Evolutionary conservation across 1,139 yeast genomes (phyloP).

Genomic region (Scheffersomyces cryptocercus): DNA sequence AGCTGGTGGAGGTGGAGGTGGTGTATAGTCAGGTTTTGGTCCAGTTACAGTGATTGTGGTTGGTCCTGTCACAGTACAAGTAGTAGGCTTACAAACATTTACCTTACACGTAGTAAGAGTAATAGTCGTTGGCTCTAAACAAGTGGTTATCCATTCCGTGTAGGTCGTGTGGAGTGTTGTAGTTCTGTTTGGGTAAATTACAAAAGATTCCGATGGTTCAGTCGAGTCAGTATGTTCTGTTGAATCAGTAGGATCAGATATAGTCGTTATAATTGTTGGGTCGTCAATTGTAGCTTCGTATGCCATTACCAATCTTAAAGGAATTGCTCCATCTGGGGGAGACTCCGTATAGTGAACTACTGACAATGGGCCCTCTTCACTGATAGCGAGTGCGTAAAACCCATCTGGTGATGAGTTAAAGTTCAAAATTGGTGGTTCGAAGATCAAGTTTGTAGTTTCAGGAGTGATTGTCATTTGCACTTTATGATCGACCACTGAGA

Average conservation of each 20-base stretch:
- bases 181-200: too few relatives aligned
- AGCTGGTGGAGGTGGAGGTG: too few relatives aligned
- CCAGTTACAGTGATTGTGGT: too few relatives aligned
- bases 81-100: too few relatives aligned
- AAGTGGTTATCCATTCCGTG: too few relatives aligned
- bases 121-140: too few relatives aligned
- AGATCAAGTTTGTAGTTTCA: slow-evolving; percentile 10
- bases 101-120: too few relatives aligned
- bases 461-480: slow-evolving; percentile 10
- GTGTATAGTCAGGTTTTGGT: too few relatives aligned
- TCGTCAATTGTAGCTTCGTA: too few relatives aligned
- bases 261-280: too few relatives aligned
- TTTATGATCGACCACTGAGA: slow-evolving; percentile 7
- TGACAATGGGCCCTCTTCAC: slow-evolving; percentile 33
- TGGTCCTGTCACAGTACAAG: too few relatives aligned
- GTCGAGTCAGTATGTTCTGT: background rate
- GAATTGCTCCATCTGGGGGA: slow-evolving; percentile 19
- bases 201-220: background rate
- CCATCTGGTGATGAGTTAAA: slow-evolving; percentile 27
- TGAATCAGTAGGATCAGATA: background rate
- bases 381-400: slow-evolving; percentile 43
- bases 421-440: slow-evolving; percentile 23
- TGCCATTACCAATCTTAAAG: slow-evolving; percentile 3
- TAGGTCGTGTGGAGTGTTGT: too few relatives aligned
- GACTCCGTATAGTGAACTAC: slow-evolving; percentile 15